phyloP scores from a whole-genome alignment of 371 early-diverging fungal genomes.

The Mortierella sp. region DNA sequence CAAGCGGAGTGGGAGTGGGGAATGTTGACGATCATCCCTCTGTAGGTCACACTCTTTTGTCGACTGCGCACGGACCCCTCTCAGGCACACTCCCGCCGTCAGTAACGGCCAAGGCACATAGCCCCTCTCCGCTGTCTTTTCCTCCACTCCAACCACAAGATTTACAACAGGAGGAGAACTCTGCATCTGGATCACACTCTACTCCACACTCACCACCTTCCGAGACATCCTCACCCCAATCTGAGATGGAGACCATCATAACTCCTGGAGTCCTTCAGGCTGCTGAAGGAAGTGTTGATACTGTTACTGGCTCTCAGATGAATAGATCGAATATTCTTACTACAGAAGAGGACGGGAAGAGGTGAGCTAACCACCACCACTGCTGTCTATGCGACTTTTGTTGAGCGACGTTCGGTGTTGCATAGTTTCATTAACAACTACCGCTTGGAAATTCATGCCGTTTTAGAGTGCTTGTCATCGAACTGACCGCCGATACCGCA shows the following conservation, averaged over 20 bases:
- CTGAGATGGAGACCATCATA: constrained; percentile 25
- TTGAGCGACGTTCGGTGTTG: too few species aligned
- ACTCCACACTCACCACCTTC: neutral
- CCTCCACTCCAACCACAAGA: constrained; percentile 7
- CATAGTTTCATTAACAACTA: too few species aligned
- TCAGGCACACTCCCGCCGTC: constrained; percentile 23
- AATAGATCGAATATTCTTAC: constrained; percentile 9
- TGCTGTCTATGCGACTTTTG: too few species aligned
- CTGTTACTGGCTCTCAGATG: neutral
- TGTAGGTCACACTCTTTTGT: neutral
- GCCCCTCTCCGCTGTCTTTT: constrained; percentile 11
- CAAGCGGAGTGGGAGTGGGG: neutral
- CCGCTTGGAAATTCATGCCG: too few species aligned
- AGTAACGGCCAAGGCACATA: neutral
- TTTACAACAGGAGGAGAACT: neutral
- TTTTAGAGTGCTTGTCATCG: constrained; percentile 61
- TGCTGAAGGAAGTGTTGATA: neutral
- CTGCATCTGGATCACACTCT: neutral
- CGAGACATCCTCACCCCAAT: neutral
- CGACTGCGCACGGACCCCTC: constrained; percentile 39
- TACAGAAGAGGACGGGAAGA: constrained; percentile 48
- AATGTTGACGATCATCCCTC: neutral
- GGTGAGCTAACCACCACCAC: too few species aligned
- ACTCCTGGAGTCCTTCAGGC: constrained; percentile 28
- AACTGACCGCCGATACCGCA: constrained; percentile 68